Evolutionary conservation across 164 flowering plant species (phyloP).

Genomic region (Vitis riparia): DNA sequence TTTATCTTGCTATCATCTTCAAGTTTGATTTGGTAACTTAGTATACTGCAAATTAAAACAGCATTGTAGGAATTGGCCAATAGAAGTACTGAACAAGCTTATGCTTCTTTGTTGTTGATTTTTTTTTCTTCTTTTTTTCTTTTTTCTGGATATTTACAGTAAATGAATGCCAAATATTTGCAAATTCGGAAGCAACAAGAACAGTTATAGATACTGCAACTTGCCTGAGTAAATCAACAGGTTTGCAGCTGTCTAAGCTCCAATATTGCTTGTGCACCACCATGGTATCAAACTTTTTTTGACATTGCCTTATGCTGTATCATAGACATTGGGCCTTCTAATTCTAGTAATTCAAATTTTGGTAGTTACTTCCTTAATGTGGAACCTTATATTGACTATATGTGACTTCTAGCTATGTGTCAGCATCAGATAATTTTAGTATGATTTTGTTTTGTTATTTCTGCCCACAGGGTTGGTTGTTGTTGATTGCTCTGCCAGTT

Average conservation of each 20-base stretch:
- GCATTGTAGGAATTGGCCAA: neutral
- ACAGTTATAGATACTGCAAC: constrained; percentile 52
- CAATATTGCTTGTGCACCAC: neutral
- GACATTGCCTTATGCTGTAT: neutral
- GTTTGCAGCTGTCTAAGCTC: constrained; percentile 22
- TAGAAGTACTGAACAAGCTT: neutral
- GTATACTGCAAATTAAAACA: neutral
- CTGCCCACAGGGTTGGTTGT: constrained; percentile 58
- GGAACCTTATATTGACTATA: neutral
- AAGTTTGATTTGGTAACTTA: neutral
- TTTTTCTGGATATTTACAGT: constrained; percentile 5
- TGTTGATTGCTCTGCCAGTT: constrained; percentile 94
- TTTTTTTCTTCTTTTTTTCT: neutral
- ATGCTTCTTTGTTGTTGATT: neutral
- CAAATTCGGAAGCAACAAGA: constrained; percentile 27
- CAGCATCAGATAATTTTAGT: neutral
- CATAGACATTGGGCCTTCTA: too few species aligned
- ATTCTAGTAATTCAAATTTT: neutral
- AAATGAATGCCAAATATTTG: constrained; percentile 48
- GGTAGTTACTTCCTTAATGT: neutral
- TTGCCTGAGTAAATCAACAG: constrained; percentile 47
- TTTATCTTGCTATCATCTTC: neutral
- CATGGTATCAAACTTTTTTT: neutral
- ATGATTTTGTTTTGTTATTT: neutral
- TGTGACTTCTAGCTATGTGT: neutral